Conservation (phyloP, 2,329 filamentous ascomycete genomes). For the Cordyceps pruinosa region DNA sequence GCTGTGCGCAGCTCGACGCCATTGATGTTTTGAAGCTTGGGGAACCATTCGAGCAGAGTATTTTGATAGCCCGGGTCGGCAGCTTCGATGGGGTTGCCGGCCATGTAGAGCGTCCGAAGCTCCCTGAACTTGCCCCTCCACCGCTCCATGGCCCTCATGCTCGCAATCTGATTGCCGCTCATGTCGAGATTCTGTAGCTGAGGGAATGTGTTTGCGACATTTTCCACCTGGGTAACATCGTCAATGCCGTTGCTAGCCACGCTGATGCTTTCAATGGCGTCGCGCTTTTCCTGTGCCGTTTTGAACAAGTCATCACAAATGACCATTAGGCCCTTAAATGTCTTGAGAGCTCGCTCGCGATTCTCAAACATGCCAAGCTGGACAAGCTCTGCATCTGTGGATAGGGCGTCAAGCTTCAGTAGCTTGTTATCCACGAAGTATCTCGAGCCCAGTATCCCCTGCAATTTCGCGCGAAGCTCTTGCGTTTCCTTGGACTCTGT, state of each 20-base stretch:
- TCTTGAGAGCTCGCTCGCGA: slow-evolving; percentile 68
- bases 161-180: slow-evolving; percentile 71
- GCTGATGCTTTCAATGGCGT: slow-evolving; percentile 74
- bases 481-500: slow-evolving; percentile 46
- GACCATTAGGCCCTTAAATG: slow-evolving; percentile 86
- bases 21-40: slow-evolving; percentile 71
- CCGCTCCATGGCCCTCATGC: slow-evolving; percentile 57
- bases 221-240: slow-evolving; percentile 64
- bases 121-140: slow-evolving; percentile 74
- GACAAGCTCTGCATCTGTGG: slow-evolving; percentile 62
- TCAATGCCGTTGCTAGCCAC: slow-evolving; percentile 74
- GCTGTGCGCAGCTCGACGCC: slow-evolving; percentile 65
- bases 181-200: slow-evolving; percentile 84
- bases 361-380: slow-evolving; percentile 69
- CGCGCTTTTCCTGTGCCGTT: slow-evolving; percentile 61
- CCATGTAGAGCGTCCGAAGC: slow-evolving; percentile 74
- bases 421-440: slow-evolving; percentile 68
- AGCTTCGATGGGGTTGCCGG: slow-evolving; percentile 65
- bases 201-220: slow-evolving; percentile 72
- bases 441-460: slow-evolving; percentile 63
- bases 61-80: slow-evolving; percentile 53
- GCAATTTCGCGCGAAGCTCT: slow-evolving; percentile 62
- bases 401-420: slow-evolving; percentile 74
- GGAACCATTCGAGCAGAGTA: slow-evolving; percentile 75
- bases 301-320: slow-evolving; percentile 76